These are phyloP conservation scores for Candida glucosophila DNA, from an alignment of 1,139 yeast species.

Conservation along the genomic window DNA sequence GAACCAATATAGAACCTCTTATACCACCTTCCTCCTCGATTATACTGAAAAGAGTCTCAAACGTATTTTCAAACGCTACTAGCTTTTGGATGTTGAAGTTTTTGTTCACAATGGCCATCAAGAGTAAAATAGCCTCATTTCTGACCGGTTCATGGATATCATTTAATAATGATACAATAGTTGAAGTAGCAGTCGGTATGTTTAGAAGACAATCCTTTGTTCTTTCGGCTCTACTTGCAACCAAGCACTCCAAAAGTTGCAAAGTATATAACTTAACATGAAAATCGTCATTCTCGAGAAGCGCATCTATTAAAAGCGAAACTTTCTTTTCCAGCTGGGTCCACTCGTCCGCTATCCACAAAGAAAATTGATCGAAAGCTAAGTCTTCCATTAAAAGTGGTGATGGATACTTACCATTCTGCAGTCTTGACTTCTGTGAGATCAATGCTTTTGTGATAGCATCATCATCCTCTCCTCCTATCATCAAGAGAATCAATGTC, in stretches of 20 bases:
- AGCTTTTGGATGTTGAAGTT: constrained; percentile 84
- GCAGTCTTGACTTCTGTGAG: constrained; percentile 67
- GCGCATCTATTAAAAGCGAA: constrained; percentile 46
- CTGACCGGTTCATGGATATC: constrained; percentile 83
- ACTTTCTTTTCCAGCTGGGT: constrained; percentile 61
- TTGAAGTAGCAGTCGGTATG: constrained; percentile 74
- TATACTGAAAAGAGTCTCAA: constrained; percentile 69
- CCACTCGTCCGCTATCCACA: constrained; percentile 94
- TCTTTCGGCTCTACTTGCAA: constrained; percentile 64
- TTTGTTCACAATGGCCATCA: constrained; percentile 75
- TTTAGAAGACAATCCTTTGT: constrained; percentile 68
- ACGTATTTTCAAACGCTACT: constrained; percentile 91
- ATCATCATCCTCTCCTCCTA: constrained; percentile 52
- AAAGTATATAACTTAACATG: constrained; percentile 73
- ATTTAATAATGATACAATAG: constrained; percentile 58
- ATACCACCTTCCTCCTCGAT: constrained; percentile 86
- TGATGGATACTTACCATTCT: constrained; percentile 76
- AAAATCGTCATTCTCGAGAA: constrained; percentile 50
- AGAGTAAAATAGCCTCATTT: constrained; percentile 76
- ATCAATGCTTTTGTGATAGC: constrained; percentile 63
- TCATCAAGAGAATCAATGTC: constrained; percentile 72
- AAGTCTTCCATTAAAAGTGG: constrained; percentile 59
- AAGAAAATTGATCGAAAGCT: constrained; percentile 72
- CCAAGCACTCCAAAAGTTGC: constrained; percentile 78
- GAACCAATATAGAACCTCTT: constrained; percentile 83